A percentile compares a stretch with the other conserved stretches of the same genome.
Evolutionary conservation across 108 stramenopile species (phyloP).

Genomic region (Skeletonema costatum): DNA sequence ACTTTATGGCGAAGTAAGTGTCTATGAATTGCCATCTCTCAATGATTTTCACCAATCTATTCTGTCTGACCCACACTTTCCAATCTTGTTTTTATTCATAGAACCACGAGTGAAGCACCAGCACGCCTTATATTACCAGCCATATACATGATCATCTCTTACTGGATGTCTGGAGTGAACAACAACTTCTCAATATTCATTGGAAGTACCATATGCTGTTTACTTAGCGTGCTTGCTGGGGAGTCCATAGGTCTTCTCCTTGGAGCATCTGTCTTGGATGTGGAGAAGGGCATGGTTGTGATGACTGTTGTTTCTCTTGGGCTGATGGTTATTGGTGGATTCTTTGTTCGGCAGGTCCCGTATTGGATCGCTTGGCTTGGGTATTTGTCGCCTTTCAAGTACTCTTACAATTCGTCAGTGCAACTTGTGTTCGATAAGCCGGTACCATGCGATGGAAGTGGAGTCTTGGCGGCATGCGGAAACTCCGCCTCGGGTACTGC

Average conservation of each 20-base stretch:
- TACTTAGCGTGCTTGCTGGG: conserved; percentile 69
- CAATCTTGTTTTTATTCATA: neutral
- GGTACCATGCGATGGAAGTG: conserved; percentile 74
- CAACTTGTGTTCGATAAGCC: conserved; percentile 58
- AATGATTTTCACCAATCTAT: neutral
- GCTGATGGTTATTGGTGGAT: conserved; percentile 71
- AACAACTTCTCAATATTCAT: conserved; percentile 52
- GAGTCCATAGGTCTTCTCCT: conserved; percentile 69
- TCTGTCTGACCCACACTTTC: neutral
- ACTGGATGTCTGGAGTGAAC: conserved; percentile 72
- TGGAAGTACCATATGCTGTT: conserved; percentile 40
- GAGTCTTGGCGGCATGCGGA: conserved; percentile 39
- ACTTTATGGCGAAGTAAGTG: conserved; percentile 68
- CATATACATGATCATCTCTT: conserved; percentile 67
- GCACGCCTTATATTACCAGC: conserved; percentile 56
- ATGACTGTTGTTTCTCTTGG: conserved; percentile 59
- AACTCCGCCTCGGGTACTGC: conserved; percentile 32
- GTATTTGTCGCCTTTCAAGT: conserved; percentile 72
- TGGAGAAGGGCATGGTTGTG: conserved; percentile 57
- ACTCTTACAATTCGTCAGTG: conserved; percentile 60
- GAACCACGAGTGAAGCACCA: conserved; percentile 64
- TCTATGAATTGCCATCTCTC: neutral
- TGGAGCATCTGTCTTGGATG: conserved; percentile 66
- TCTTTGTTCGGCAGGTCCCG: conserved; percentile 68
- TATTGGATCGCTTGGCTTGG: conserved; percentile 55